phyloP scores from a whole-genome alignment of 2,329 filamentous ascomycete genomes.

The Penicillium sp. region DNA sequence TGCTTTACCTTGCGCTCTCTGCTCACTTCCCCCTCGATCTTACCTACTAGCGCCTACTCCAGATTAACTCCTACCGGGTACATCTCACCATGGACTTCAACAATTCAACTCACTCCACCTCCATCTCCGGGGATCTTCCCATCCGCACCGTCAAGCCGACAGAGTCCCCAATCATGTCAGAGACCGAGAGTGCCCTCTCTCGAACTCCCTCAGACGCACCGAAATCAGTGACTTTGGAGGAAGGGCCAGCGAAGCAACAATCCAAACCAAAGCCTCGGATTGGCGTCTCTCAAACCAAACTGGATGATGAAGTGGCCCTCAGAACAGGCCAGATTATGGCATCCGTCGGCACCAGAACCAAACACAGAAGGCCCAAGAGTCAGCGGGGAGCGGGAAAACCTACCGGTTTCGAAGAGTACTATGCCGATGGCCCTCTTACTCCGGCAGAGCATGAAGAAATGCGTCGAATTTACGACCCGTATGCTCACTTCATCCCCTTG shows the following conservation, averaged over 20 bases:
- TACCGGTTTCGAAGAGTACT: constrained; percentile 74
- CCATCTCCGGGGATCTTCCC: constrained; percentile 5
- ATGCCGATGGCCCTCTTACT: constrained; percentile 76
- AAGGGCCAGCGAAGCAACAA: not conserved
- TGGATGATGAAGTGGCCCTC: not conserved
- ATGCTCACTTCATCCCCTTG: constrained; percentile 35
- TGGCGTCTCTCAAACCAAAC: not conserved
- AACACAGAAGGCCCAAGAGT: constrained; percentile 40
- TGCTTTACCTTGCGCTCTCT: not conserved
- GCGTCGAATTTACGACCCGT: constrained; percentile 67
- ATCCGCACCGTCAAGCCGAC: not conserved
- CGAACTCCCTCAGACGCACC: not conserved
- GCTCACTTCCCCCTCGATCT: not conserved
- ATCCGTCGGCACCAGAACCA: constrained; percentile 34
- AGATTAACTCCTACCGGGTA: not conserved
- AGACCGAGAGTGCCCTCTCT: not conserved
- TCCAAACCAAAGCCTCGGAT: not conserved
- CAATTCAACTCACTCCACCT: not conserved
- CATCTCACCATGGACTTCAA: not conserved
- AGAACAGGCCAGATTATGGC: not conserved
- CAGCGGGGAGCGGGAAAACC: constrained; percentile 35
- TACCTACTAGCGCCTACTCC: not conserved
- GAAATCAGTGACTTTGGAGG: not conserved
- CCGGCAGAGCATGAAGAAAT: constrained; percentile 69
- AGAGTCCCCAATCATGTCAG: not conserved